Conservation (phyloP, 129 eudicot genomes). For the Scalesia atractyloides region DNA sequence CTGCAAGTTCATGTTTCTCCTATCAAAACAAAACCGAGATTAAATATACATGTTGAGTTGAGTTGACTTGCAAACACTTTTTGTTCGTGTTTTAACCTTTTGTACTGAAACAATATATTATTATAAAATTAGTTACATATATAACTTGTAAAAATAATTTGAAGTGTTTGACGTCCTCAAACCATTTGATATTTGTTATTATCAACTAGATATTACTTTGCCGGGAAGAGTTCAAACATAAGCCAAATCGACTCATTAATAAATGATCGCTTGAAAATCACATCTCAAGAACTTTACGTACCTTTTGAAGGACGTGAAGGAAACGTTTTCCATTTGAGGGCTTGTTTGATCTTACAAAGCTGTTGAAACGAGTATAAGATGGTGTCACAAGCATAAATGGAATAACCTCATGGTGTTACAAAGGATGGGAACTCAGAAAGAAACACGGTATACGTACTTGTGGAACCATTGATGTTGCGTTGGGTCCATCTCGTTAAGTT, state of each 20-base stretch:
- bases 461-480: constrained; percentile 74
- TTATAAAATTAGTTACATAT: background rate
- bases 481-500: constrained; percentile 88
- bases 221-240: background rate
- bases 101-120: background rate
- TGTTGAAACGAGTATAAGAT: constrained; percentile 20
- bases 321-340: constrained; percentile 64
- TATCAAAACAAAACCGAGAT: constrained; percentile 26
- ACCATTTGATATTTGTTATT: background rate
- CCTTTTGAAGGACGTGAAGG: constrained; percentile 78
- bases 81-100: background rate
- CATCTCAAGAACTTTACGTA: constrained; percentile 9
- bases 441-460: constrained; percentile 52
- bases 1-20: constrained; percentile 92
- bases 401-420: constrained; percentile 3
- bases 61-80: background rate
- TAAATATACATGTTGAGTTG: background rate
- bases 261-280: background rate
- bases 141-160: background rate
- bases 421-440: background rate
- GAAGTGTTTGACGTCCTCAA: background rate
- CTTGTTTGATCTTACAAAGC: constrained; percentile 62
- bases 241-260: background rate
- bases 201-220: background rate
- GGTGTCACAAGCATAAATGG: background rate